These are phyloP conservation scores for Suillus ampliporus DNA, from an alignment of 768 basidiomycete genomes.

Conservation along the genomic window DNA sequence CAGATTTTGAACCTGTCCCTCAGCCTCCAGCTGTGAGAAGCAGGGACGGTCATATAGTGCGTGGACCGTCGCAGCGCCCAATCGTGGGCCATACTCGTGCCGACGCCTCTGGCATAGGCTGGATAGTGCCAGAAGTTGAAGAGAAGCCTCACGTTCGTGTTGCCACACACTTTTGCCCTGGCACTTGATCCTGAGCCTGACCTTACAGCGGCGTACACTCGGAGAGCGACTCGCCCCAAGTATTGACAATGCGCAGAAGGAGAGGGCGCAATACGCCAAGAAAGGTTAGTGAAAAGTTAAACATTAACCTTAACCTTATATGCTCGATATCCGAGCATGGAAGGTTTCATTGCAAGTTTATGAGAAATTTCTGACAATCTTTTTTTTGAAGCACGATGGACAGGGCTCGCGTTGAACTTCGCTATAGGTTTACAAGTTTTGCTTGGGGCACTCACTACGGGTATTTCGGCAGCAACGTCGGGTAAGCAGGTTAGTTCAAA, in stretches of 20 bases:
- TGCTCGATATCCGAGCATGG: constrained; percentile 9
- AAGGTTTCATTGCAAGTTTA: background rate
- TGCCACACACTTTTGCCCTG: background rate
- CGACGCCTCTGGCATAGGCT: constrained; percentile 23
- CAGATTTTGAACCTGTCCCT: constrained; percentile 12
- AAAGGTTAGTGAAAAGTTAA: constrained; percentile 43
- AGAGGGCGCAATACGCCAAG: constrained; percentile 50
- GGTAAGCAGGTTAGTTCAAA: constrained; percentile 45
- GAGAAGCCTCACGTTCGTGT: constrained; percentile 25
- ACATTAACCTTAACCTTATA: no score
- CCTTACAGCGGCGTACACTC: constrained; percentile 42
- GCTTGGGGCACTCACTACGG: constrained; percentile 71
- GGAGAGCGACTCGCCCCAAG: constrained; percentile 62
- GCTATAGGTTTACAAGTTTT: constrained; percentile 70
- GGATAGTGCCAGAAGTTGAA: constrained; percentile 31
- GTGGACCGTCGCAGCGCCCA: constrained; percentile 17
- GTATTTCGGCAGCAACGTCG: constrained; percentile 53
- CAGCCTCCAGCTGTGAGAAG: constrained; percentile 14
- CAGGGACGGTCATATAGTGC: constrained; percentile 21
- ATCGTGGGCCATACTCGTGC: background rate
- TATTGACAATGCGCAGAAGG: constrained; percentile 48
- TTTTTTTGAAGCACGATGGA: constrained; percentile 33
- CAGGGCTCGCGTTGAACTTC: constrained; percentile 42
- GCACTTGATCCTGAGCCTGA: background rate
- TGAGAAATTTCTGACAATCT: constrained; percentile 8